Evolutionary conservation across 352 stramenopile genomes (phyloP), one percentile per base, ranked within the genome.

Genomic region (Globisporangium alternatum): DNA sequence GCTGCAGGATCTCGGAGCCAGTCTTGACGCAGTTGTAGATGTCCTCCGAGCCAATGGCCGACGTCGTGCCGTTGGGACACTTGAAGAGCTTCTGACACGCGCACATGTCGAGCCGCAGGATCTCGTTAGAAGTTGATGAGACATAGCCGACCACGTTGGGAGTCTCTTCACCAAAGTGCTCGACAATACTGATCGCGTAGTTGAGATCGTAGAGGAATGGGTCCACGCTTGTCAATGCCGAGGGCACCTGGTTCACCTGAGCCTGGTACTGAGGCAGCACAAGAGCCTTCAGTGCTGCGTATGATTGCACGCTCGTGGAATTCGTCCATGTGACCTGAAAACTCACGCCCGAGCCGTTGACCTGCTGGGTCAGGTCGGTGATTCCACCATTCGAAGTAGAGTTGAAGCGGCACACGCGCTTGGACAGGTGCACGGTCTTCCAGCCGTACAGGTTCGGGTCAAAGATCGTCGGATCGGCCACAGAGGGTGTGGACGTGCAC

Each of bases 1-100:
- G 88, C 64, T 86, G 66, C 1, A 99, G 72, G 7, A 99, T 82
- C 68, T 98, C 90, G 30, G 93, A 77, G 5, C 90, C 87, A 2
- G 86, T 92, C 59, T 96, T 93, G n/a, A 90, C 69, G 70, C 96
- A 99, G 60, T 97, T 73, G 62, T 86, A 86, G 17, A 98, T 89
- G 48, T 81, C 73, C 31, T 83, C 79, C 7, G 88, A 84, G 1
- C 90, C 88, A 33, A 75, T 59, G 6, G 64, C 54, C 0, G 82
- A 90, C 2, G 68, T 85, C 4, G 97, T 99, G 48, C 91, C 96
- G 66, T 99, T 98, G 4, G 96, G 97, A 67, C 97, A 99, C 60
- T 96, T 91, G 54, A 98, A 77, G 54, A 98, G 75, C 37, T 91
- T 75, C 60, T 97, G 80, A 63, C 97, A 99, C 37, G 96, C 83